These are phyloP conservation scores for Arachis hypogaea DNA, from an alignment of 306 rosid species.

Conservation along the genomic window DNA sequence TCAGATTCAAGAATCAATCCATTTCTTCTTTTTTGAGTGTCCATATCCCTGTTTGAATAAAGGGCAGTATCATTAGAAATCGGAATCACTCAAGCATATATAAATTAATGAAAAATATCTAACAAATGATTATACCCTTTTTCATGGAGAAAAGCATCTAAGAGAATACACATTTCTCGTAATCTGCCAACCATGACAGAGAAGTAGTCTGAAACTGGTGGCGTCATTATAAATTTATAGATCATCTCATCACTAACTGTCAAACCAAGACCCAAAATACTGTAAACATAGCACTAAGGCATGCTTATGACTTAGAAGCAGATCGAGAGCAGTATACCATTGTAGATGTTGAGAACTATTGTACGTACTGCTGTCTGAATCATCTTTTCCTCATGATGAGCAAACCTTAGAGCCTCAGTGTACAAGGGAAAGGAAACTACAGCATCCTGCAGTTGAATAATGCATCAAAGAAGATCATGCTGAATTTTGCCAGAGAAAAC, in stretches of 20 bases:
- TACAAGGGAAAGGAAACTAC: slow-evolving; percentile 85
- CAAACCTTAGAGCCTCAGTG: slow-evolving; percentile 76
- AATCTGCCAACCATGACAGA: slow-evolving; percentile 67
- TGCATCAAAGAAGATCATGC: slow-evolving; percentile 29
- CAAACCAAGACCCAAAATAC: slow-evolving; percentile 49
- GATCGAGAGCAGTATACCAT: slow-evolving; percentile 50
- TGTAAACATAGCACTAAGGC: slow-evolving; percentile 29
- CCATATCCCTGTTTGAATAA: slow-evolving; percentile 57
- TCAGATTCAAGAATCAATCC: slow-evolving; percentile 67
- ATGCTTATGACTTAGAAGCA: slow-evolving; percentile 35
- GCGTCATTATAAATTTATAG: slow-evolving; percentile 64
- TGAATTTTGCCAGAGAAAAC: slow-evolving; percentile 32
- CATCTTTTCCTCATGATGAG: slow-evolving; percentile 78
- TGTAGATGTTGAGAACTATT: slow-evolving; percentile 68
- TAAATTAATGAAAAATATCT: slow-evolving; percentile 18
- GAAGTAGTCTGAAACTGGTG: slow-evolving; percentile 83
- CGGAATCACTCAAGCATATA: background rate
- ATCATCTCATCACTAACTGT: slow-evolving; percentile 82
- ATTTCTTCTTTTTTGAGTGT: slow-evolving; percentile 48
- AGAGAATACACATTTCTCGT: slow-evolving; percentile 58
- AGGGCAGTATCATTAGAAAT: slow-evolving; percentile 28
- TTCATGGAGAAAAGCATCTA: slow-evolving; percentile 56
- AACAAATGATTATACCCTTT: slow-evolving; percentile 50
- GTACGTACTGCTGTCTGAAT: slow-evolving; percentile 76
- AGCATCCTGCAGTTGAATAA: slow-evolving; percentile 56